Evolutionary conservation across 179 eudicot genomes (phyloP), one percentile per base, ranked within the genome.

Genomic region (Beta lomatogona): DNA sequence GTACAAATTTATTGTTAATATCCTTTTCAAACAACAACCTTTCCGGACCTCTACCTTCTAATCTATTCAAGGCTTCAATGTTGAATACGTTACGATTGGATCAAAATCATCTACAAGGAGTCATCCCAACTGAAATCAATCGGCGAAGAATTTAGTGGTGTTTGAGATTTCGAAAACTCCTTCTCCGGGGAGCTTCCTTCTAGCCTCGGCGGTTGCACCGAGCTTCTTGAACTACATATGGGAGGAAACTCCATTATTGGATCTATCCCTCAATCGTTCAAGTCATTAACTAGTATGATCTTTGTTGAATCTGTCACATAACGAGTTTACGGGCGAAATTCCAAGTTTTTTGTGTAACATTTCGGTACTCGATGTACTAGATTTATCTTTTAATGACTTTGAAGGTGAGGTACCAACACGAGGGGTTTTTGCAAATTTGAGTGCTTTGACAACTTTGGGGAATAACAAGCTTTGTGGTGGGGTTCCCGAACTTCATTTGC

Each of bases 331-430:
- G 14, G 81, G 83, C 9, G 36, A 67, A 74, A 55, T 80, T 4
- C 83, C 83, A 1, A 41, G 21, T 1, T 70, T 15, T 41, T 64
- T 74, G 25, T 73, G 66, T 9, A 74, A 36, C 12, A 46, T 73
- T 80, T 36, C 25, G 48, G n/a, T 80, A 50, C 57, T 53, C 80
- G 13, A 13, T 36, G 41, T 18, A 6, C 46, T 79, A 11, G 70
- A 76, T 67, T 10, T 83, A 9, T 77, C 86, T 66, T 82, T 52
- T 60, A 82, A 82, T 36, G 19, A 82, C 73, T 28, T 82, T 36
- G 74, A 73, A 58, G 86, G 86, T 4, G 36, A 21, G 8, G 77
- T 83, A 9, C 86, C 86, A n/a, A 70, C 48, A 9, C 25, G 1
- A 0, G 65, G 65, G 5, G 55, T 74, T 19, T 79, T 83, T 4